Base-by-base conservation (phyloP, 345 rosid genomes). In the Barbarea vulgaris region DNA sequence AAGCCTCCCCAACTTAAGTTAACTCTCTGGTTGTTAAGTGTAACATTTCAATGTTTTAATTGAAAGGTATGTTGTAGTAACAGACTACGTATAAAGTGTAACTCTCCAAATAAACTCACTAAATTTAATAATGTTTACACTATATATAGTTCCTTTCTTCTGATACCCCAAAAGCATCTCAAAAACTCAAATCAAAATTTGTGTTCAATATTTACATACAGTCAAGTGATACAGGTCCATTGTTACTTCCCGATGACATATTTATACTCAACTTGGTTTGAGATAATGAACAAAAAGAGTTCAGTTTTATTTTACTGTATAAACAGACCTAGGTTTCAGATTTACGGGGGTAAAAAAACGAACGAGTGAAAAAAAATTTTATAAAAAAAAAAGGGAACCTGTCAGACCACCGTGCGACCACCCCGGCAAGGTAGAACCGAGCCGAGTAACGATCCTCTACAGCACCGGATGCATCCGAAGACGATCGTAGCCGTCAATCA, bases 381-480 rank as follows among this genome's bases (percentile, higher is more conserved):
- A 28, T 28, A 28, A 12, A 0, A 13, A 14, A 24, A 13, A 13
- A 57, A 31, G 31, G 1, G 1, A 0, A 36, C 64, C 47, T 36
- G 64, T 60, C 64, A 60, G 64, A 60, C 64, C 64, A 4, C 64
- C 18, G 7, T 60, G 47, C 12, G 1, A 60, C 47, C 64, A 60
- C 64, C 64, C 18, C 64, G 30, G 11, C 28, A 11, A 12, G 64
- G 64, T 59, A 59, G 5, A 11, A 60, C 47, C 47, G 3, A 60
- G 6, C 47, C 30, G 64, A 36, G 64, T 36, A 60, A 60, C 65
- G 65, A 60, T 37, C 65, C 65, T 60, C 31, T 37, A 7, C 65
- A 60, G 47, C 47, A 60, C 18, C 64, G 0, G 30, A 59, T 21
- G 0, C 18, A 0, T 36, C 64, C 3, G 2, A 6, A 0, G 30